A percentile compares a stretch with the other conserved stretches of the same genome.
Evolutionary conservation across 2,329 filamentous ascomycete species (phyloP).

Genomic region (Didymella arachidicola): DNA sequence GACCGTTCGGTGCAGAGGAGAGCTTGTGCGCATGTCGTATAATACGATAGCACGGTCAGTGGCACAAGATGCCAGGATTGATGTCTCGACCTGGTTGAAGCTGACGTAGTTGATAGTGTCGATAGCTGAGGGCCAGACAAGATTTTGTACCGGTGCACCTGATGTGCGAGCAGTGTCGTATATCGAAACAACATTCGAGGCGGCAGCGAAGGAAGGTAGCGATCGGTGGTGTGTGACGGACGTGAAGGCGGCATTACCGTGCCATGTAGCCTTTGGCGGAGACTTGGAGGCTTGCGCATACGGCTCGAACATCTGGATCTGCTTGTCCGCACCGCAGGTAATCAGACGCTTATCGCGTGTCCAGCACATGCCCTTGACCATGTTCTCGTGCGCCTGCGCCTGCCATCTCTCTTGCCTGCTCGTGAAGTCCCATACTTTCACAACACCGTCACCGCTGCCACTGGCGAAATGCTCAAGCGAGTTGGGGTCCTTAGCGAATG

Average conservation of each 20-base stretch:
- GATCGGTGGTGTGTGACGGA: slow-evolving; percentile 83
- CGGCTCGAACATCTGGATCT: slow-evolving; percentile 90
- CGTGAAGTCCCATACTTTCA: slow-evolving; percentile 90
- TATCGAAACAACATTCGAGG: slow-evolving; percentile 80
- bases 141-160: slow-evolving; percentile 77
- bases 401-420: slow-evolving; percentile 78
- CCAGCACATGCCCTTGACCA: slow-evolving; percentile 92
- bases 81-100: slow-evolving; percentile 95
- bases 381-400: slow-evolving; percentile 85
- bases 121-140: slow-evolving; percentile 85
- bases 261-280: slow-evolving; percentile 82
- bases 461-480: slow-evolving; percentile 55
- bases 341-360: slow-evolving; percentile 84
- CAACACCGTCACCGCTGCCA: slow-evolving; percentile 75
- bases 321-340: slow-evolving; percentile 84
- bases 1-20: slow-evolving; percentile 80
- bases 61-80: slow-evolving; percentile 83
- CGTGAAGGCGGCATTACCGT: slow-evolving; percentile 84
- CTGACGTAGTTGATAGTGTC: slow-evolving; percentile 86
- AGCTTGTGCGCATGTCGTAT: slow-evolving; percentile 89
- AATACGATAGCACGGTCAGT: slow-evolving; percentile 87
- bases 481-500: slow-evolving; percentile 58
- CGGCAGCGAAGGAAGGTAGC: slow-evolving; percentile 79
- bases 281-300: slow-evolving; percentile 75
- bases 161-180: slow-evolving; percentile 87